Evolutionary conservation across 2,329 filamentous ascomycete species (phyloP).

Genomic region (Neobulgaria alba): DNA sequence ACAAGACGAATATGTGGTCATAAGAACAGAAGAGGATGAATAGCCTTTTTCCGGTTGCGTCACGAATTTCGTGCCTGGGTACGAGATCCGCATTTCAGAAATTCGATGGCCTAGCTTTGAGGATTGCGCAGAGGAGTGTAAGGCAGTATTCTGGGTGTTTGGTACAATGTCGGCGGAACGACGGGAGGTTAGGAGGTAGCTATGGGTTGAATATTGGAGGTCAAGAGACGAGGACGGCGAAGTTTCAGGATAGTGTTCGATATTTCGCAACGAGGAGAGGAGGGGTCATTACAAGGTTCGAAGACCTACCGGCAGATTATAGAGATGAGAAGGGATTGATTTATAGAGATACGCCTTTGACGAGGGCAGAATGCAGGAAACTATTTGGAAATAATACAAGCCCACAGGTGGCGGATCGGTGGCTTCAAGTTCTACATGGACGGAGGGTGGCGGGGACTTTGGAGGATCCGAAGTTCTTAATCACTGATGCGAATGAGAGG

Average conservation of each 20-base stretch:
- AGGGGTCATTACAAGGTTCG: slow-evolving; percentile 41
- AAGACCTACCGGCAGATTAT: slow-evolving; percentile 49
- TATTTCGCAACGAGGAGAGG: slow-evolving; percentile 1
- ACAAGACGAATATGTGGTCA: slow-evolving; percentile 10
- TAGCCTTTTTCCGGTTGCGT: slow-evolving; percentile 17
- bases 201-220: too few relatives aligned
- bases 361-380: slow-evolving; percentile 35
- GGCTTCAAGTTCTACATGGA: slow-evolving; percentile 53
- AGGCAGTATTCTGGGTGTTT: slow-evolving; percentile 12
- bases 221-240: too few relatives aligned
- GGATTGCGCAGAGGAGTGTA: slow-evolving; percentile 14
- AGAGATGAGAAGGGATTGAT: slow-evolving; percentile 45
- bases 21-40: slow-evolving; percentile 18
- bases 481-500: slow-evolving; percentile 11
- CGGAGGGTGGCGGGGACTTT: slow-evolving; percentile 55
- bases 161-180: neutral
- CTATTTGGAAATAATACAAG: slow-evolving; percentile 44
- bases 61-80: slow-evolving; percentile 19
- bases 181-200: too few relatives aligned
- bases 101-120: slow-evolving; percentile 19
- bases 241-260: neutral
- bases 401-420: slow-evolving; percentile 38
- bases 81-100: slow-evolving; percentile 16
- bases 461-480: slow-evolving; percentile 44
- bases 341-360: slow-evolving; percentile 44